Evolutionary conservation across 164 flowering plant genomes (phyloP).

Genomic region (Dillenia turbinata): DNA sequence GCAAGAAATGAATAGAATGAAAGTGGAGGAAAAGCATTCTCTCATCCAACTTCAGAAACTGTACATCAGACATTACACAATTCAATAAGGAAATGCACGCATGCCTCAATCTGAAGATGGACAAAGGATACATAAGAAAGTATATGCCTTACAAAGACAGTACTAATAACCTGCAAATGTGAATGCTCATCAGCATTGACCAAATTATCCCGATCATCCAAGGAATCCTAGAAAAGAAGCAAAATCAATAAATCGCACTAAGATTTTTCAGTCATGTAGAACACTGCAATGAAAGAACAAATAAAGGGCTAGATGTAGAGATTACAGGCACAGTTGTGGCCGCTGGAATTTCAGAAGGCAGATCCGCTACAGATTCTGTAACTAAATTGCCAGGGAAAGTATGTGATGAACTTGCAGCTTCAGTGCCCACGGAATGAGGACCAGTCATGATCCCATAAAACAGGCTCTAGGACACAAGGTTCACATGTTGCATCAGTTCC

Average conservation of each 20-base stretch:
- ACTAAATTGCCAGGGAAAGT: constrained; percentile 40
- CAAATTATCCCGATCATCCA: constrained; percentile 25
- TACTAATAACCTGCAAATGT: constrained; percentile 37
- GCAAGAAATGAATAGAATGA: too few relatives aligned
- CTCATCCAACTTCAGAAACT: too few relatives aligned
- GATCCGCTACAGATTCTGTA: constrained; percentile 46
- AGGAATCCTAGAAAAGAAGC: constrained; percentile 28
- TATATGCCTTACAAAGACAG: not conserved
- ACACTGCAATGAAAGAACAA: not conserved
- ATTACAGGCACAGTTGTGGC: constrained; percentile 29
- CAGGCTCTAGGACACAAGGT: constrained; percentile 35
- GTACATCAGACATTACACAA: too few relatives aligned
- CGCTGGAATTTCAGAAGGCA: constrained; percentile 52
- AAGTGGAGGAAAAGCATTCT: too few relatives aligned
- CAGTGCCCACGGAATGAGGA: constrained; percentile 45
- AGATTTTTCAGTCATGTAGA: not conserved
- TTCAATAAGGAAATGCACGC: too few relatives aligned
- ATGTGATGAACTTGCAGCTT: constrained; percentile 80
- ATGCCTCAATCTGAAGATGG: too few relatives aligned
- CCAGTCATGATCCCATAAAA: constrained; percentile 72
- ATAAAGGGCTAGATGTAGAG: constrained; percentile 1
- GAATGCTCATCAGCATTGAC: constrained; percentile 20
- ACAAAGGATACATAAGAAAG: too few relatives aligned
- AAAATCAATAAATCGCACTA: not conserved
- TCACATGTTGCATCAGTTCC: constrained; percentile 2